Base-by-base conservation (phyloP, 345 rosid species). In the Luvunga scandens region DNA sequence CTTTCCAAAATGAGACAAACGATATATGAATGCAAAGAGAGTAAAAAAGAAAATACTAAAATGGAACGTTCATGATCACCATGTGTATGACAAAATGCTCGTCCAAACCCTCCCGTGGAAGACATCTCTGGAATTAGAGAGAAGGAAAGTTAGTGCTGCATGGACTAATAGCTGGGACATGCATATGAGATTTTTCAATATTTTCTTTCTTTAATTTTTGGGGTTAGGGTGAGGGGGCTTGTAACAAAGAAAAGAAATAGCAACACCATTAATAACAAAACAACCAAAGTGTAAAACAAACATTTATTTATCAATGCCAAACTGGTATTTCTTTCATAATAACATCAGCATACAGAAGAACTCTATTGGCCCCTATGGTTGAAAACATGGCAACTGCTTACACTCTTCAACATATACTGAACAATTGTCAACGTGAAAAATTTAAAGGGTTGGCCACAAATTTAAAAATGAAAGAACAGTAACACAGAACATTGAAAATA, bases 11-110 rank as follows among this genome's bases (percentile, higher is more conserved):
- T 36, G 16, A 61, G 68, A 39, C 27, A 39, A 62, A 61, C 12
- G 7, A 38, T 7, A 12, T 9, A 75, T 63, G 21, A 62, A 45
- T 45, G 16, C n/a, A 45, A 13, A 13, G 14, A 64, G 25, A 38
- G 22, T 21, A 13, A 24, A 42, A 60, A 62, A 8, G 8, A 64
- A 22, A 30, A 24, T 7, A 53, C 10, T 10, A 53, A 55, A 25
- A 67, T 25, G 36, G 2, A 28, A 39, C 31, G 61, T 30, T 50
- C 62, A 68, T 61, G n/a, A 73, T 86, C 90, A 94, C 99, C 97
- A 81, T 89, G 87, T 92, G 96, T 78, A 95, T 93, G 33, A 85
- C 84, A 83, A 95, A 91, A 86, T 89, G 93, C 82, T 95, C 99
- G 64, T 93, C 98, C 94, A 93, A 85, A 68, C 88, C 89, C 77